Conservation (phyloP, 192 early-diverging fungal genomes). For the Backusella parvicylindrica region DNA sequence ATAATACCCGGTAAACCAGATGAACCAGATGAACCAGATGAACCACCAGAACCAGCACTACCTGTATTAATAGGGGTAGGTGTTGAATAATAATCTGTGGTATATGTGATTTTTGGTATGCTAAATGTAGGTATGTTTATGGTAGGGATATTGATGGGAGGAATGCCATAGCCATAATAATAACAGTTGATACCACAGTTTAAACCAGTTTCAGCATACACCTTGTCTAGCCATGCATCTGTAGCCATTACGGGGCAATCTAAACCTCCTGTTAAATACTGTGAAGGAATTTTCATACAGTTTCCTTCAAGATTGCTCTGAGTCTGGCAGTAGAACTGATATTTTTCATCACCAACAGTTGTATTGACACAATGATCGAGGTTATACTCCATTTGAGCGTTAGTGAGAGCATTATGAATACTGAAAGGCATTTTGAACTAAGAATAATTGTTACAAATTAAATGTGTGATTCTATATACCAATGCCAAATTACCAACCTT, state of each 20-base stretch:
- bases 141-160: not conserved
- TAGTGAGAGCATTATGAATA: not conserved
- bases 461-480: not conserved
- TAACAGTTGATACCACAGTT: not conserved
- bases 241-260: not conserved
- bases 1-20: no score
- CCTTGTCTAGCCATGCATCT: not conserved
- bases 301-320: not conserved
- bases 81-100: not conserved
- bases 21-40: no score
- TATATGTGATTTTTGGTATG: not conserved
- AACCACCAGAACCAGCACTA: not conserved
- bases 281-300: not conserved
- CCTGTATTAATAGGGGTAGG: not conserved
- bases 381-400: not conserved
- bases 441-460: not conserved
- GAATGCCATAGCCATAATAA: not conserved
- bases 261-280: not conserved
- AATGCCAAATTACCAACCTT: not conserved
- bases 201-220: not conserved
- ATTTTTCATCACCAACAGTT: not conserved
- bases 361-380: not conserved
- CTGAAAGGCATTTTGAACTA: not conserved
- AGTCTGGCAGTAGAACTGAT: not conserved
- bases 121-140: not conserved